Percentiles rank a stretch among this genome's conserved stretches.
phyloP scores from a whole-genome alignment of 192 early-diverging fungal genomes.

The Coemansia sp. region DNA sequence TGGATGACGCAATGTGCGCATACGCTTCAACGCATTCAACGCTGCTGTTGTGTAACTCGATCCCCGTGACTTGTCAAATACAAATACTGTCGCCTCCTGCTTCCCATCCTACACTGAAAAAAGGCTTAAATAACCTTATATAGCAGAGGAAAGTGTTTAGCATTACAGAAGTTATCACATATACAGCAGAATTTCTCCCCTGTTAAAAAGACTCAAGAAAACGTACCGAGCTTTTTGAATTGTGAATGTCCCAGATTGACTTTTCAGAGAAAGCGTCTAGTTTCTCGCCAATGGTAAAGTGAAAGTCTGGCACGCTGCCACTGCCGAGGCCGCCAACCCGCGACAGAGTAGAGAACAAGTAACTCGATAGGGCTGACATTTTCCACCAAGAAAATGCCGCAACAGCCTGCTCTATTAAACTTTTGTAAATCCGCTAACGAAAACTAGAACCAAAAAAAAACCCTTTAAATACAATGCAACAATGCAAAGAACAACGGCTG shows the following conservation, averaged over 20 bases:
- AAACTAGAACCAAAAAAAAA: no score
- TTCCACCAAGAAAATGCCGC: no score
- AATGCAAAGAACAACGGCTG: no score
- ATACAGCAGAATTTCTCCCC: no score
- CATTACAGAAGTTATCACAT: no score
- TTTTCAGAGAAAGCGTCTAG: slow-evolving; percentile 59
- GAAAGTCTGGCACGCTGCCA: slow-evolving; percentile 64
- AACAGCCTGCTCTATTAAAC: no score
- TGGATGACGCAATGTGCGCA: slow-evolving; percentile 89
- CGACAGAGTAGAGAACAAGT: slow-evolving; percentile 46
- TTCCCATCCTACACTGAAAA: slow-evolving; percentile 45
- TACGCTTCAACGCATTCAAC: slow-evolving; percentile 80
- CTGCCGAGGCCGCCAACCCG: slow-evolving; percentile 49
- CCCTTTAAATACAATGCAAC: no score
- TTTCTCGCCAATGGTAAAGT: slow-evolving; percentile 65
- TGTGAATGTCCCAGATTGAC: slow-evolving; percentile 66
- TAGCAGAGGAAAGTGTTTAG: no score
- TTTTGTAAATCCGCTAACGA: no score
- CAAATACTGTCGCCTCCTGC: slow-evolving; percentile 74
- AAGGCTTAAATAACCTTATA: no score
- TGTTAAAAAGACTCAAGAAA: no score
- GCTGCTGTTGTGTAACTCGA: slow-evolving; percentile 77
- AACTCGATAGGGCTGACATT: slow-evolving; percentile 48
- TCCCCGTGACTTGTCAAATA: slow-evolving; percentile 70
- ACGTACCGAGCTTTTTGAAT: slow-evolving; percentile 20